These are phyloP conservation scores for Phaeophleospora eucalypticola DNA, from an alignment of 2,329 filamentous ascomycete species.

Conservation along the genomic window DNA sequence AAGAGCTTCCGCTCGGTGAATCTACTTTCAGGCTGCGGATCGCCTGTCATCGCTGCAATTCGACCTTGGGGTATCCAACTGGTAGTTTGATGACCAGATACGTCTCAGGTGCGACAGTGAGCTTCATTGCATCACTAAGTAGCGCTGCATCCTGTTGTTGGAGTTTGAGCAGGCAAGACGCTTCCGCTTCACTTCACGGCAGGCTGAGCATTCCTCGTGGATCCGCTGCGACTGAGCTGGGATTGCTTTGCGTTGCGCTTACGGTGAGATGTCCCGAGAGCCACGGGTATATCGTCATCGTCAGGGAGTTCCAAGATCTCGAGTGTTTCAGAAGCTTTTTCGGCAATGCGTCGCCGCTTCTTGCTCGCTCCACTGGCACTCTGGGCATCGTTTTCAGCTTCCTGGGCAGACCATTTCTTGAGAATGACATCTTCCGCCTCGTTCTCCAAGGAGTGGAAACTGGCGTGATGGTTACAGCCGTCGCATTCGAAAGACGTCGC, in stretches of 20 bases:
- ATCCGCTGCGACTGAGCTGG: neutral
- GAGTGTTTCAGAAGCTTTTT: constrained; percentile 12
- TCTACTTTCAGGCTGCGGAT: too few relatives aligned
- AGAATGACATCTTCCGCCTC: constrained; percentile 46
- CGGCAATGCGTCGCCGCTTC: constrained; percentile 24
- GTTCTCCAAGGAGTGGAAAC: constrained; percentile 53
- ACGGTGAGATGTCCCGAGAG: neutral
- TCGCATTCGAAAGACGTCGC: constrained; percentile 53
- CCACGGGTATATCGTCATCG: constrained; percentile 1
- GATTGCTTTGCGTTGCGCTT: constrained; percentile 2
- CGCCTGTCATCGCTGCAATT: too few relatives aligned
- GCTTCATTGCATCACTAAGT: too few relatives aligned
- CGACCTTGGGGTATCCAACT: too few relatives aligned
- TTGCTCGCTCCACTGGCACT: constrained; percentile 19
- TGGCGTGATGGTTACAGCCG: constrained; percentile 53
- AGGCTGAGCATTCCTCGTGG: neutral
- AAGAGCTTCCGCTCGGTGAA: too few relatives aligned
- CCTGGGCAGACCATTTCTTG: constrained; percentile 44
- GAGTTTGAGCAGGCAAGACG: neutral
- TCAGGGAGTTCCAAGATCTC: constrained; percentile 18
- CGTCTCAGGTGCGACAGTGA: too few relatives aligned
- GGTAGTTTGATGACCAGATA: too few relatives aligned
- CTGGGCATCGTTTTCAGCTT: constrained; percentile 12
- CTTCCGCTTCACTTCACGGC: neutral
- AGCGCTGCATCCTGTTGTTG: too few relatives aligned